A percentile compares a stretch with the other conserved stretches of the same genome.
phyloP scores from a whole-genome alignment of 768 basidiomycete genomes.

The Termitomyces sp. region DNA sequence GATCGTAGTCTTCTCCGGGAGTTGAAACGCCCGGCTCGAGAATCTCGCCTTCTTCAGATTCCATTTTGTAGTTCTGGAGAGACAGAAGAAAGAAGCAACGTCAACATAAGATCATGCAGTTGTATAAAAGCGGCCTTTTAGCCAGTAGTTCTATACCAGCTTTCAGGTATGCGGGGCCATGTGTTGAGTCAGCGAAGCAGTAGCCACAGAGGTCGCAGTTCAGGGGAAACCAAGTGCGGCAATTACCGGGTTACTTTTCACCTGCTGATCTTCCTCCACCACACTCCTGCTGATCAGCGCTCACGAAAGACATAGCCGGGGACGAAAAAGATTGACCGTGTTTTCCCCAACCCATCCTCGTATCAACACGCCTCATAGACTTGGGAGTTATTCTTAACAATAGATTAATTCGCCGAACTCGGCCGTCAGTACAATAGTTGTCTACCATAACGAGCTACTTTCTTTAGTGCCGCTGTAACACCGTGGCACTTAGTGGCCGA shows the following conservation, averaged over 20 bases:
- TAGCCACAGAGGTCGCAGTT: not conserved
- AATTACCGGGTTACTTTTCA: slow-evolving; percentile 2
- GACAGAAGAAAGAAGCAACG: slow-evolving; percentile 1
- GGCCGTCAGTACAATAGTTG: too few species aligned
- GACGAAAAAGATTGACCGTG: not conserved
- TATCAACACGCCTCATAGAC: not conserved
- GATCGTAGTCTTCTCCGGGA: slow-evolving; percentile 34
- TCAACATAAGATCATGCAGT: slow-evolving; percentile 2
- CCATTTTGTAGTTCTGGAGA: slow-evolving; percentile 10
- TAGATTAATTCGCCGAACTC: too few species aligned
- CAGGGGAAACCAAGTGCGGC: not conserved
- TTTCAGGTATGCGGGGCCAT: slow-evolving; percentile 3
- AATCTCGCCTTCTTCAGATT: slow-evolving; percentile 26
- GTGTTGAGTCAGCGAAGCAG: not conserved
- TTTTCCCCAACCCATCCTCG: not conserved
- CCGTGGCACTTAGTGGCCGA: too few species aligned
- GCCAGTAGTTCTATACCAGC: slow-evolving; percentile 3
- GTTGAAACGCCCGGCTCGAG: slow-evolving; percentile 11
- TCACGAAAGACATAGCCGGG: not conserved
- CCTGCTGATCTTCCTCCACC: too few species aligned
- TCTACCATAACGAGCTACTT: too few species aligned
- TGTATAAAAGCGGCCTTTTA: not conserved
- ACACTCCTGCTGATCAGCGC: not conserved
- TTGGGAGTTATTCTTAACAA: too few species aligned
- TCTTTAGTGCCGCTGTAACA: too few species aligned